Evolutionary conservation across 345 rosid species (phyloP), one percentile per base, ranked within the genome.

Genomic region (Brassica cretica): DNA sequence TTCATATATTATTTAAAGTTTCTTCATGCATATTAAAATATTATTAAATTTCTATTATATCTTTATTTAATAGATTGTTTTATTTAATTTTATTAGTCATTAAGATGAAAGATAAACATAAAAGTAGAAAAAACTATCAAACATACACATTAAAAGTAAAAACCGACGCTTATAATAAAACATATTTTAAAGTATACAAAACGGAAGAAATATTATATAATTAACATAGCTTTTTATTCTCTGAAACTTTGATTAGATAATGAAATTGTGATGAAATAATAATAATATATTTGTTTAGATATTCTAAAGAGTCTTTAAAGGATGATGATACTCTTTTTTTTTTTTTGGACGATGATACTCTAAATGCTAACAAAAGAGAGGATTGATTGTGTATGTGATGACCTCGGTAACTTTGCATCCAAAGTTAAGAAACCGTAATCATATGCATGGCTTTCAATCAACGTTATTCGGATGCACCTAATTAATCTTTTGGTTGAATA

Each of bases 351-450:
- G 15, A 44, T 44, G 53, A 3, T 44, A 44, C 53, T 12, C 15
- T 46, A 46, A 46, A 41, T 70, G 70, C 30, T 63, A 51, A 49
- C 24, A 49, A 69, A 49, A 69, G 70, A 35, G 70, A 70, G 11
- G 12, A 33, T 33, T 70, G 32, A 37, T 55, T 64, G 55, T 12
- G 55, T 46, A 14, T 12, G 71, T 55, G 61, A 65, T 64, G 76
- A 77, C 61, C 32, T 77, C 71, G 29, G 14, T 70, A 46, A 12
- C 53, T 14, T 46, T 46, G 55, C 55, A 70, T 61, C 66, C 29
- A 46, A 68, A 68, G 74, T 61, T 11, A 68, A 44, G 5, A 46
- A 29, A 76, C 49, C 24, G 11, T 75, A 41, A 6, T 55, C 39
- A 37, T 56, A 37, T 30, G 2, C 2, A 41, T 39, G 37, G 10